A percentile compares a stretch with the other conserved stretches of the same genome.
Evolutionary conservation across 768 basidiomycete species (phyloP).

Genomic region (Tylopilus rubrobrunneus): DNA sequence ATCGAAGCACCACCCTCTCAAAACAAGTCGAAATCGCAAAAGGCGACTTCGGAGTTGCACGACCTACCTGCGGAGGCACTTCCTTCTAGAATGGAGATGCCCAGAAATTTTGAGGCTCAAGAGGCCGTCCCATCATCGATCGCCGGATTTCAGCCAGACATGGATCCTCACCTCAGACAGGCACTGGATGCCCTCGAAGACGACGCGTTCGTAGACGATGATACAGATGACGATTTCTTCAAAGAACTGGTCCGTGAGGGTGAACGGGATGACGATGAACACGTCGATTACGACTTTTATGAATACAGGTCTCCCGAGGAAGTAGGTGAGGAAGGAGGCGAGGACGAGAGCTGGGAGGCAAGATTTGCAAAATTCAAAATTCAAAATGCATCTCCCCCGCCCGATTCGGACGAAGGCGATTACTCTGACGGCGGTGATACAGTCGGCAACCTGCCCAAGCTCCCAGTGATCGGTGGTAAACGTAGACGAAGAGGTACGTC

Average conservation of each 20-base stretch:
- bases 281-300: slow-evolving; percentile 61
- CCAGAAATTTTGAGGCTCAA: slow-evolving; percentile 70
- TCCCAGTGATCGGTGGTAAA: slow-evolving; percentile 78
- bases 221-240: slow-evolving; percentile 73
- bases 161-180: slow-evolving; percentile 95
- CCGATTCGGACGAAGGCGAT: slow-evolving; percentile 49
- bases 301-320: slow-evolving; percentile 39
- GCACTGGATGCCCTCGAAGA: slow-evolving; percentile 92
- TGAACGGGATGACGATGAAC: slow-evolving; percentile 59
- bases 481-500: slow-evolving; percentile 70
- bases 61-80: slow-evolving; percentile 68
- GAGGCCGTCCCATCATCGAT: slow-evolving; percentile 79
- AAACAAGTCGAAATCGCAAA: slow-evolving; percentile 30
- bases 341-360: slow-evolving; percentile 63
- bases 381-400: slow-evolving; percentile 18
- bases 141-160: slow-evolving; percentile 87
- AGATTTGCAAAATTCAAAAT: slow-evolving; percentile 81
- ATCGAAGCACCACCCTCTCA: slow-evolving; percentile 66
- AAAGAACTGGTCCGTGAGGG: slow-evolving; percentile 66
- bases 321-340: slow-evolving; percentile 24
- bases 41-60: slow-evolving; percentile 38
- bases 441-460: slow-evolving; percentile 64
- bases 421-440: slow-evolving; percentile 79
- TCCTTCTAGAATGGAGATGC: slow-evolving; percentile 71
- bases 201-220: slow-evolving; percentile 86